Evolutionary conservation across 2,329 filamentous ascomycete species (phyloP).

Genomic region (Pseudogymnoascus sp.): DNA sequence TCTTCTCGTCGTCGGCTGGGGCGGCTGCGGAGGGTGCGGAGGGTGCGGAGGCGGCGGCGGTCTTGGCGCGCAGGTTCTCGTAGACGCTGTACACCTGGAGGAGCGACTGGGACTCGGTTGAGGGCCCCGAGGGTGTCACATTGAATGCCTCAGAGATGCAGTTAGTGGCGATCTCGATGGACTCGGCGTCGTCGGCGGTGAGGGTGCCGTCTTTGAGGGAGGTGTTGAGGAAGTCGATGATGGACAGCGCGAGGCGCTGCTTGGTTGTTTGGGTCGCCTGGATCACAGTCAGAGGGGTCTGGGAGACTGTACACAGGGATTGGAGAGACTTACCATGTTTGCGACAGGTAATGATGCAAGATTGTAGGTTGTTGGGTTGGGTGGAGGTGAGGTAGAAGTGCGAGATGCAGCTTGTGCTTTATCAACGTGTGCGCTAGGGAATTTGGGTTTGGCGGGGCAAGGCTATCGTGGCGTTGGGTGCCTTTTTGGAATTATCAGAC

Average conservation of each 20-base stretch:
- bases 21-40: constrained; percentile 38
- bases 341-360: constrained; percentile 3
- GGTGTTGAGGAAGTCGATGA: constrained; percentile 86
- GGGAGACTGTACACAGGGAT: background rate
- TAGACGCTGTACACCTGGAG: constrained; percentile 91
- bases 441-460: constrained; percentile 6
- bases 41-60: constrained; percentile 30
- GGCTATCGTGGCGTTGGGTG: constrained; percentile 1
- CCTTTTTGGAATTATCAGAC: background rate
- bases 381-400: background rate
- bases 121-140: constrained; percentile 73
- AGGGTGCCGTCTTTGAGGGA: constrained; percentile 86
- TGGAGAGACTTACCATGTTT: constrained; percentile 12
- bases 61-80: constrained; percentile 71
- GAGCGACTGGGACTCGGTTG: constrained; percentile 73
- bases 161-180: constrained; percentile 86
- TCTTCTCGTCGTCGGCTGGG: constrained; percentile 51
- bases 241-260: constrained; percentile 90
- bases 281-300: background rate
- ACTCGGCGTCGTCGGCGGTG: constrained; percentile 79
- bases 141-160: constrained; percentile 95
- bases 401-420: background rate
- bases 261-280: constrained; percentile 25
- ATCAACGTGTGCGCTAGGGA: constrained; percentile 3
- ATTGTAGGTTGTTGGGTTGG: background rate